phyloP scores from a whole-genome alignment of 2,329 filamentous ascomycete genomes.

The Fusarium camptoceras region DNA sequence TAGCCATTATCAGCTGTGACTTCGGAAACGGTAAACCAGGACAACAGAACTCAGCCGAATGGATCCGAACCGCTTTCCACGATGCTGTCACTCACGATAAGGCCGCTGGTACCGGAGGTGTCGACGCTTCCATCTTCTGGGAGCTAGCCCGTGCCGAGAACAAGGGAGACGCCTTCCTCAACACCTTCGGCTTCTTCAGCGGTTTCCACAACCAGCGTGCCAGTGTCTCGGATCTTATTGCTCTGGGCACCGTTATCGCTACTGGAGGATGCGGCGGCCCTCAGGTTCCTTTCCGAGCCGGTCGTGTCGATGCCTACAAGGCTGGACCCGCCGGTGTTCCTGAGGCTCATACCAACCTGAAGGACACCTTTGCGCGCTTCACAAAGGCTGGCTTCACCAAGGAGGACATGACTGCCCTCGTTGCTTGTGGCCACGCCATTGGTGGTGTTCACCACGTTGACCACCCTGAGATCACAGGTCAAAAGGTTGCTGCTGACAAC shows the following conservation, averaged over 20 bases:
- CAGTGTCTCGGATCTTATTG: constrained; percentile 48
- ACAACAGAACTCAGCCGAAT: constrained; percentile 44
- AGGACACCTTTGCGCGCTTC: constrained; percentile 42
- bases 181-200: constrained; percentile 51
- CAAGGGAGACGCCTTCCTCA: constrained; percentile 36
- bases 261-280: constrained; percentile 56
- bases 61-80: constrained; percentile 46
- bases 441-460: constrained; percentile 59
- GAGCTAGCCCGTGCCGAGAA: constrained; percentile 43
- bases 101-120: constrained; percentile 36
- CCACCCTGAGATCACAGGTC: constrained; percentile 54
- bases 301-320: constrained; percentile 48
- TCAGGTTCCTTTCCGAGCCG: constrained; percentile 47
- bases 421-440: constrained; percentile 52
- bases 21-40: constrained; percentile 31
- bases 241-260: constrained; percentile 48
- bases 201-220: constrained; percentile 18
- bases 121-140: constrained; percentile 45
- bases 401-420: constrained; percentile 52
- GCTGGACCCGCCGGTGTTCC: constrained; percentile 49
- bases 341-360: constrained; percentile 46
- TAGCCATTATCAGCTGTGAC: constrained; percentile 36
- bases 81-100: constrained; percentile 43
- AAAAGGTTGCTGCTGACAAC: constrained; percentile 17
- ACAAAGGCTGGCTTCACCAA: constrained; percentile 49